Base-by-base conservation (phyloP, 2,329 filamentous ascomycete genomes). In the Nigrospora osmanthi region DNA sequence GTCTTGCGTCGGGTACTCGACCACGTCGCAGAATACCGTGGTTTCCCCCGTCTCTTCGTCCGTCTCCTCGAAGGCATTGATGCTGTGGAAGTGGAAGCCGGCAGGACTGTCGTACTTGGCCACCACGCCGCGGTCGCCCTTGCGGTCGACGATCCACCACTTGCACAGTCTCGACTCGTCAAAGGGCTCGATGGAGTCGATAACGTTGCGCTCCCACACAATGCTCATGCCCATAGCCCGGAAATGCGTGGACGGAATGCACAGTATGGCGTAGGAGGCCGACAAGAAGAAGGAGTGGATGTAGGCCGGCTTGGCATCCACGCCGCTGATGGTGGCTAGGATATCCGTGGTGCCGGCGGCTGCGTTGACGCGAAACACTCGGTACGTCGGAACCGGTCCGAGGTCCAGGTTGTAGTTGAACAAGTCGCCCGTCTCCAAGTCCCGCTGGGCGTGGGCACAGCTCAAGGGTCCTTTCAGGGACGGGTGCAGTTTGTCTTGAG, bases 251-350 rank as follows among this genome's bases (percentile, higher is more conserved):
- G 79, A 80, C 54, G 85, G 89, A 1, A 93, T 66, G 56, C 85
- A 89, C 5, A 94, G 67, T 0, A 93, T 66, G 2, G 90, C 78
- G 55, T 83, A 85, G 53, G 81, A 78, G 14, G 78, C 66, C 0
- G 86, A 85, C 23, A 94, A 63, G 55, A 89, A 88, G 54, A 91
- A 75, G 10, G 87, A 91, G 65, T 94, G 89, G n/a, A 94, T 78
- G 55, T 93, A 94, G 0, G 86, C 82, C 0, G 84, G 67, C 2
- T 66, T 65, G 3, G 73, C 59, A 3, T 70, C 66, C 4, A 64
- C 61, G 3, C 67, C 70, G 0, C 65, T 62, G 47, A 93, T 77
- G 0, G 76, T 81, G 3, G 87, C 87, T 0, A 94, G 72, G 15
- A 93, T 81, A 0, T 80, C 75, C 0, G 85, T 87, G 44, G 78